Conservation (phyloP, 1,139 yeast species). For the Yamadazyma mexicana region DNA sequence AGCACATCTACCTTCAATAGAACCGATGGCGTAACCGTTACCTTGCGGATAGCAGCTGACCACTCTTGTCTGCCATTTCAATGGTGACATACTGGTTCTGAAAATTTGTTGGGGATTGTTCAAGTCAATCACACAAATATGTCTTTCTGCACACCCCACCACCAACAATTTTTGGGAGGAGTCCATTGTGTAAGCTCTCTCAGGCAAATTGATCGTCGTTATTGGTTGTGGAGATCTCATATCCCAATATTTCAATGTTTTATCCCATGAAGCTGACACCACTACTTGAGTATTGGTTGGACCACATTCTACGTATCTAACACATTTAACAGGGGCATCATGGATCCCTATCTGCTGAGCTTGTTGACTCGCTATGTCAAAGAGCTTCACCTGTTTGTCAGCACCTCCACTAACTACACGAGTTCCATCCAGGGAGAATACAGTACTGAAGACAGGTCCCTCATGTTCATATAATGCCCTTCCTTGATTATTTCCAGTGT, state of each 20-base stretch:
- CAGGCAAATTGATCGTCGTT: constrained; percentile 80
- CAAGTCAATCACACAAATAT: constrained; percentile 73
- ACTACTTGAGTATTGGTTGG: constrained; percentile 79
- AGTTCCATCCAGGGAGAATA: constrained; percentile 87
- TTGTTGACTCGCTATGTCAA: constrained; percentile 82
- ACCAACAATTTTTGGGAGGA: constrained; percentile 76
- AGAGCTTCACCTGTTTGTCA: constrained; percentile 84
- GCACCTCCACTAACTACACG: constrained; percentile 90
- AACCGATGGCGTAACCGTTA: constrained; percentile 89
- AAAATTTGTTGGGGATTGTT: constrained; percentile 83
- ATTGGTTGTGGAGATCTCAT: constrained; percentile 84
- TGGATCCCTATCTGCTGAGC: constrained; percentile 84
- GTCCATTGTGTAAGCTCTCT: constrained; percentile 90
- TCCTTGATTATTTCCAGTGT: constrained; percentile 73
- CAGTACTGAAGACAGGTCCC: constrained; percentile 79
- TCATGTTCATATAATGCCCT: constrained; percentile 88
- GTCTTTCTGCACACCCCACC: constrained; percentile 91
- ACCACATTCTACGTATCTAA: constrained; percentile 80
- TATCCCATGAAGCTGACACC: constrained; percentile 97
- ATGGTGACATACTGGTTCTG: constrained; percentile 73
- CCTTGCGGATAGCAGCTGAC: constrained; percentile 86
- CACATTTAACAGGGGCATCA: constrained; percentile 74
- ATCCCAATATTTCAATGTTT: constrained; percentile 93
- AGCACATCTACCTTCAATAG: constrained; percentile 97
- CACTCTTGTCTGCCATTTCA: constrained; percentile 87